These are phyloP conservation scores for Aureobasidium musti DNA, from an alignment of 2,329 filamentous ascomycete species.

Conservation along the genomic window DNA sequence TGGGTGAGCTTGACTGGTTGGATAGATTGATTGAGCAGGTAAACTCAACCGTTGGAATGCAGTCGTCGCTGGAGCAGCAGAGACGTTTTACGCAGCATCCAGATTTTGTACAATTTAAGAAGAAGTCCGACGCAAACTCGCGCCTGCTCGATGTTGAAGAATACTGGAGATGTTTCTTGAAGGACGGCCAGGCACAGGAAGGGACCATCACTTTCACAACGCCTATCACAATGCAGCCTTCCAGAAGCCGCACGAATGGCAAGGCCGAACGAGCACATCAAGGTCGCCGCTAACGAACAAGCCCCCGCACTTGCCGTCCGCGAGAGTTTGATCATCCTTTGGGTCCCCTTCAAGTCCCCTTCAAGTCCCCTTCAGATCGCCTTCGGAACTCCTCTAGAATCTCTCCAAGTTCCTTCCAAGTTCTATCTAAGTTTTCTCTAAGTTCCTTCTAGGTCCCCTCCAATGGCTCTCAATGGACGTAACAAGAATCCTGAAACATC, in stretches of 20 bases:
- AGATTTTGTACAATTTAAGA: not conserved
- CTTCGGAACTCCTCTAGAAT: no score
- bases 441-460: no score
- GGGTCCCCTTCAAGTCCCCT: not conserved
- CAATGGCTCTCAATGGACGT: no score
- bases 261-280: slow-evolving; percentile 3
- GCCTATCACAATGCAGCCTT: slow-evolving; percentile 12
- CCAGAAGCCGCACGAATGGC: slow-evolving; percentile 16
- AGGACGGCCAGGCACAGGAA: slow-evolving; percentile 18
- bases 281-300: not conserved
- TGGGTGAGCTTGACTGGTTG: slow-evolving; percentile 3
- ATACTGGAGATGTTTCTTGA: not conserved
- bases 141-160: not conserved
- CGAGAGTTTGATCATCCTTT: not conserved
- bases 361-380: not conserved
- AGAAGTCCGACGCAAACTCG: not conserved
- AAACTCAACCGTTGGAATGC: slow-evolving; percentile 23
- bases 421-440: no score
- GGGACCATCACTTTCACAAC: slow-evolving; percentile 11
- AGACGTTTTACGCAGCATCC: slow-evolving; percentile 9
- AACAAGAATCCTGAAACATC: no score
- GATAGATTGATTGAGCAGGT: slow-evolving; percentile 13
- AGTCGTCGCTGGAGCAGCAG: slow-evolving; percentile 21
- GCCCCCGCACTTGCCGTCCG: slow-evolving; percentile 17
- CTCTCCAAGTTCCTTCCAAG: no score